phyloP scores from a whole-genome alignment of 2,329 filamentous ascomycete genomes.

The Pyrenophora seminiperda region DNA sequence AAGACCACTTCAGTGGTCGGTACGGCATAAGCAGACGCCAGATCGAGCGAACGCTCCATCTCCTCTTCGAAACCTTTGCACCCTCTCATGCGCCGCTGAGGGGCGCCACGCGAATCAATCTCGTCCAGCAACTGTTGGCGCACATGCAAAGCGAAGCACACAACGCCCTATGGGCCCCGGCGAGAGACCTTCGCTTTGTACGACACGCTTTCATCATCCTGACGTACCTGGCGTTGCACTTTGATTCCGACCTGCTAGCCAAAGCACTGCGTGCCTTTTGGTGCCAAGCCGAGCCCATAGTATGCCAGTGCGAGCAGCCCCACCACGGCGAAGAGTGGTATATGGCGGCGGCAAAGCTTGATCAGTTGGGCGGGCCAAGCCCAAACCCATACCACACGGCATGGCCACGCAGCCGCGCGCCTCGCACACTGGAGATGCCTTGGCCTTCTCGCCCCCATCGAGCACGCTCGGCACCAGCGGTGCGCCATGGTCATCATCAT shows the following conservation, averaged over 20 bases:
- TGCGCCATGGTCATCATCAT: not conserved
- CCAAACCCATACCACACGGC: not conserved
- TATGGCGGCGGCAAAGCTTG: not conserved
- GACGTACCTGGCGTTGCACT: not conserved
- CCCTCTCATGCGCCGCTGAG: not conserved
- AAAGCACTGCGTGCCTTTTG: not conserved
- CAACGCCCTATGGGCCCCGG: not conserved
- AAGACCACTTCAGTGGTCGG: not conserved
- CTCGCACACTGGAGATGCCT: not conserved
- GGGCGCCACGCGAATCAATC: not conserved
- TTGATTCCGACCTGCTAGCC: not conserved
- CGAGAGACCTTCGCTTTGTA: not conserved
- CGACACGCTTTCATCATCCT: not conserved
- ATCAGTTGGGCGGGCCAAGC: not conserved
- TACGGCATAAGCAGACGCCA: not conserved
- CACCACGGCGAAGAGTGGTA: not conserved
- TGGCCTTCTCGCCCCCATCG: slow-evolving; percentile 1
- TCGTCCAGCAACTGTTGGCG: no score
- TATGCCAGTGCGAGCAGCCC: not conserved
- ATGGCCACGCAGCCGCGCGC: not conserved
- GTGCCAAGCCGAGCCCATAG: not conserved
- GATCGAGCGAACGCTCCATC: not conserved
- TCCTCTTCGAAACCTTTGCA: not conserved
- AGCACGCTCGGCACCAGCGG: not conserved
- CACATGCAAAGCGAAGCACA: no score